Evolutionary conservation across 306 rosid species (phyloP), one percentile per base, ranked within the genome.

Genomic region (Vicia sativa): DNA sequence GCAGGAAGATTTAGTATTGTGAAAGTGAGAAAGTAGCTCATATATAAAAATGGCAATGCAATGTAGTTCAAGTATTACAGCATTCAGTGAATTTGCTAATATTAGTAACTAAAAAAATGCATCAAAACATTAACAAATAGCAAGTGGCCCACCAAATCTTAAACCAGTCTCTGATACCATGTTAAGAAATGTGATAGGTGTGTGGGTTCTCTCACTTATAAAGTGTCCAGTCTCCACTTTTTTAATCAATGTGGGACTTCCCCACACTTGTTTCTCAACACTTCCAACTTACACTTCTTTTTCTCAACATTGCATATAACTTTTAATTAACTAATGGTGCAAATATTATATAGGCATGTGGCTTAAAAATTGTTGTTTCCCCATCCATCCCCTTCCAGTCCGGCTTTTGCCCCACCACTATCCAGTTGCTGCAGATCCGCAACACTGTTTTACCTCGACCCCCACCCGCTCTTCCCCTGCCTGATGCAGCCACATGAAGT

Each of bases 1-100:
- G 90, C 66, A 58, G 15, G 41, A 65, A 29, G 10, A 44, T 66
- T 74, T 56, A 31, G 55, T 49, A 28, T 48, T n/a, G 23, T 18
- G 42, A n/a, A 69, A 34, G 23, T 41, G 31, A 48, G 71, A 69
- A 62, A 68, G 49, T 37, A 61, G 50, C 14, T 62, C 42, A 41
- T 28, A 46, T 35, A 19, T 25, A 62, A 44, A 62, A 67, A 46
- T 61, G 15, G 46, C 45, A 38, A 71, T 41, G 64, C 48, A 13
- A 18, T 46, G 55, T 18, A 65, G 49, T 56, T 19, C 37, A 28
- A 65, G 59, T 25, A 35, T 54, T 35, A 56, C 23, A 67, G 35
- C 26, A 11, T 21, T 78, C 18, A 11, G 60, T 14, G 43, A 18
- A 46, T 58, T 50, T 26, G 11, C n/a, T 50, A 29, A 71, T 6